A percentile compares a stretch with the other conserved stretches of the same genome.
phyloP scores from a whole-genome alignment of 768 basidiomycete genomes.

The Leccinum longicurvipes region DNA sequence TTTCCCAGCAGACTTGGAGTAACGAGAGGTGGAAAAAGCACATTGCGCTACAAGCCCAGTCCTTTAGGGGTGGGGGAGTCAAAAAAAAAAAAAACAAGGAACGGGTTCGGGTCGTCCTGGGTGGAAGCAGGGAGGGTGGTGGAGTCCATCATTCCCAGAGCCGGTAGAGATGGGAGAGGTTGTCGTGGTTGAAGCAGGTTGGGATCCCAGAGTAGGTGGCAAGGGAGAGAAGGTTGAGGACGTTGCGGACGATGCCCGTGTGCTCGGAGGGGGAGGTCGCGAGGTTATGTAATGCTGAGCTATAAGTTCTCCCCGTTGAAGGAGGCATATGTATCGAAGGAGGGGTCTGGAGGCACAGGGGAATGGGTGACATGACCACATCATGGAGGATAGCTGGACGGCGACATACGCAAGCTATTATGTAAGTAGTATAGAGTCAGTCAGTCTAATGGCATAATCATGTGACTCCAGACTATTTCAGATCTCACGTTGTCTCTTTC shows the following conservation, averaged over 20 bases:
- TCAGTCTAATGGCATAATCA: too few species aligned
- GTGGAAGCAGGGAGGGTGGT: slow-evolving; percentile 33
- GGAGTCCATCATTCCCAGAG: slow-evolving; percentile 86
- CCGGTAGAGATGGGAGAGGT: slow-evolving; percentile 78
- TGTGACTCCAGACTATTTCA: too few species aligned
- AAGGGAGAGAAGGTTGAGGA: slow-evolving; percentile 73
- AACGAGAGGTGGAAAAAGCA: slow-evolving; percentile 72
- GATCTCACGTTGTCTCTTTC: too few species aligned
- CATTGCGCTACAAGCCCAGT: slow-evolving; percentile 81
- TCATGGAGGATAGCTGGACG: too few species aligned
- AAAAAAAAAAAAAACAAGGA: slow-evolving; percentile 55
- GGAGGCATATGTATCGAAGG: too few species aligned
- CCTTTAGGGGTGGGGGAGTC: slow-evolving; percentile 40
- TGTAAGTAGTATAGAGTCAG: too few species aligned
- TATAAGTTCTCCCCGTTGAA: too few species aligned
- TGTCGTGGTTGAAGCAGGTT: slow-evolving; percentile 61
- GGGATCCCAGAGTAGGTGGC: slow-evolving; percentile 65
- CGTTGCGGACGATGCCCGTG: slow-evolving; percentile 71
- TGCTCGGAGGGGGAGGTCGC: slow-evolving; percentile 78
- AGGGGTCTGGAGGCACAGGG: too few species aligned
- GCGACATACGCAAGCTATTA: too few species aligned
- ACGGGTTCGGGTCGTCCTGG: slow-evolving; percentile 67
- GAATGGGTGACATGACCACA: too few species aligned
- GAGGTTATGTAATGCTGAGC: too few species aligned
- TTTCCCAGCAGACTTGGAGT: slow-evolving; percentile 60